Percentiles rank a stretch among this genome's conserved stretches.
These are phyloP conservation scores for Mediolabrus comicus DNA, from an alignment of 108 stramenopile genomes.

Conservation along the genomic window DNA sequence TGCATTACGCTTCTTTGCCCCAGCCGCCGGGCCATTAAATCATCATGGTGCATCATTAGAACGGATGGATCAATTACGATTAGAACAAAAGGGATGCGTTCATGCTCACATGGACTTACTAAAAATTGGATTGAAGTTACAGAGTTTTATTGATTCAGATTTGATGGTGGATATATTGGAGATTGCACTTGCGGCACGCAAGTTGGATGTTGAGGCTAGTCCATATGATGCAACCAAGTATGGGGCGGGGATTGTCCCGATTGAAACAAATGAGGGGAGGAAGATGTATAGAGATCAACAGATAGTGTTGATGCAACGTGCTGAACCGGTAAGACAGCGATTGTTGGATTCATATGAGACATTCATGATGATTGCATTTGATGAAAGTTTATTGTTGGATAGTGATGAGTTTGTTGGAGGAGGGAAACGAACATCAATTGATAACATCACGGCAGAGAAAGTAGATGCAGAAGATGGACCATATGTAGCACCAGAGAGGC, in stretches of 20 bases:
- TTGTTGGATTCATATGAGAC: conserved; percentile 53
- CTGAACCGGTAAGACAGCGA: conserved; percentile 52
- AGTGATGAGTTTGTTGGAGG: background rate
- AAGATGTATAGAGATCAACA: conserved; percentile 66
- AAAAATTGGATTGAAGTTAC: conserved; percentile 80
- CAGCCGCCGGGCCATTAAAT: conserved; percentile 79
- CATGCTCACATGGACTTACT: conserved; percentile 96
- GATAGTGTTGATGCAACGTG: conserved; percentile 54
- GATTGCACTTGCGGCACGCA: conserved; percentile 73
- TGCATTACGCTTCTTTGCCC: conserved; percentile 92
- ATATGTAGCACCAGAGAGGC: conserved; percentile 38
- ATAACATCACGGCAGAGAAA: background rate
- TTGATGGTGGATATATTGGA: conserved; percentile 60
- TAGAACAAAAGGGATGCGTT: conserved; percentile 85
- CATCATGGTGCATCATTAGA: conserved; percentile 53
- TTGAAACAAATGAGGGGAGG: conserved; percentile 88
- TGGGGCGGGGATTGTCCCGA: conserved; percentile 55
- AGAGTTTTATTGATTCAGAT: conserved; percentile 65
- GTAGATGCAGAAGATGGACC: background rate
- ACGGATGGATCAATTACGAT: conserved; percentile 57
- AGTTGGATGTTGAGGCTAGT: conserved; percentile 89
- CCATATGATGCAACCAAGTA: conserved; percentile 84
- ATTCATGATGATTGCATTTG: conserved; percentile 57
- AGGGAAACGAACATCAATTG: background rate
- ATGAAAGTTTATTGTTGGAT: conserved; percentile 7